These are phyloP conservation scores for Camelina hispida DNA, from an alignment of 345 rosid genomes.

Conservation along the genomic window DNA sequence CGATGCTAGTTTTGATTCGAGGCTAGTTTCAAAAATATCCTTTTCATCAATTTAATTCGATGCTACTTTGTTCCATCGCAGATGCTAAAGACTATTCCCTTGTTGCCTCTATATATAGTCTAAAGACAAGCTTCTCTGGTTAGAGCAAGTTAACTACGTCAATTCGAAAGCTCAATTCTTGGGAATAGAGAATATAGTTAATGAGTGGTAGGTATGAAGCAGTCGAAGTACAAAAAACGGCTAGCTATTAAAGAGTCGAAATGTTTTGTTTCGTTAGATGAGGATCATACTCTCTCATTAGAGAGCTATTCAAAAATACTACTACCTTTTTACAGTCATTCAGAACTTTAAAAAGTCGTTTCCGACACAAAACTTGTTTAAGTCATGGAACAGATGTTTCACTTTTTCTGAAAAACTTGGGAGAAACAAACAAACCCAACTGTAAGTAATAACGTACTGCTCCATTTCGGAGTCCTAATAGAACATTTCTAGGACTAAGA, in stretches of 20 bases:
- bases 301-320: background rate
- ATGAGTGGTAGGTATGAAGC: conserved; percentile 6
- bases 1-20: too few species aligned
- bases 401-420: conserved; percentile 6
- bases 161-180: conserved; percentile 8
- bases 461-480: conserved; percentile 33
- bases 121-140: background rate
- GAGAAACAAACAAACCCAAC: conserved; percentile 22
- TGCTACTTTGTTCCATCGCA: background rate
- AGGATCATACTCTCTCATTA: background rate
- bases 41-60: background rate
- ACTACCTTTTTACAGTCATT: background rate
- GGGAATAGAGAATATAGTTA: conserved; percentile 6
- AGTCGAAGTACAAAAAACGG: background rate
- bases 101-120: background rate
- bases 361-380: conserved; percentile 7
- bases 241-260: background rate
- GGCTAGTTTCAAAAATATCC: too few species aligned
- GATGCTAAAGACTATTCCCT: background rate
- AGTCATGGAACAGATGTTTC: conserved; percentile 10
- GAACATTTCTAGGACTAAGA: conserved; percentile 24
- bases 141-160: background rate
- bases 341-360: background rate
- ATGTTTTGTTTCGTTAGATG: background rate
- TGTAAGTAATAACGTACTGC: conserved; percentile 30